phyloP scores from a whole-genome alignment of 1,139 yeast genomes.

The Yamadazyma mexicana region DNA sequence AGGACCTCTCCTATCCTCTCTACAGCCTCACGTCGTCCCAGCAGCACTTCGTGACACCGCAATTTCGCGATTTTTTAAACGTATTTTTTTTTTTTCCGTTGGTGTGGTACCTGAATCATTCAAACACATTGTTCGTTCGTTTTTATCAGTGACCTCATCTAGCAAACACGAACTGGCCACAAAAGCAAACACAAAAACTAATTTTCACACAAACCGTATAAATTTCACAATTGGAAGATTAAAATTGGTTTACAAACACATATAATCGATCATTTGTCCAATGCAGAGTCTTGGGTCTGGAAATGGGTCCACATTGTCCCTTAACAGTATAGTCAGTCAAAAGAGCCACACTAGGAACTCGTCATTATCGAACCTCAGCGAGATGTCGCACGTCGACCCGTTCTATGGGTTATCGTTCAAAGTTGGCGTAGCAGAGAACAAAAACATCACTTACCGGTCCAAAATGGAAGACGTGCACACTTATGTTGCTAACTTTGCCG shows the following conservation, averaged over 20 bases:
- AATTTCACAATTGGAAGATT: no score
- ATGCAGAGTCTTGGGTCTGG: conserved; percentile 6
- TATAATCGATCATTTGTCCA: background rate
- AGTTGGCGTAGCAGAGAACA: conserved; percentile 90
- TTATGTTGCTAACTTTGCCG: conserved; percentile 88
- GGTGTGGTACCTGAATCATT: no score
- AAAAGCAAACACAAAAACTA: no score
- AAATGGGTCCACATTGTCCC: conserved; percentile 16
- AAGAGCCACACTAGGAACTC: conserved; percentile 14
- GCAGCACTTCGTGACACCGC: no score
- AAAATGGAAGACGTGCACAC: conserved; percentile 98
- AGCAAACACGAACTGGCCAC: no score
- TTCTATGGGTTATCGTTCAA: conserved; percentile 59
- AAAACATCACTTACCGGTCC: conserved; percentile 74
- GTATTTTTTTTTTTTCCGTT: no score
- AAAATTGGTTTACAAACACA: background rate
- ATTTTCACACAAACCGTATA: no score
- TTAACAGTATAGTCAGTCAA: conserved; percentile 10
- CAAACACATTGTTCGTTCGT: no score
- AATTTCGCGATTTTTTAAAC: no score
- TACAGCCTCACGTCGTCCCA: no score
- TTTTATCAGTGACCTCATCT: no score
- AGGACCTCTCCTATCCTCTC: no score
- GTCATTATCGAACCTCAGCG: conserved; percentile 16
- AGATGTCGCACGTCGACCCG: conserved; percentile 26